Evolutionary conservation across 2,329 filamentous ascomycete species (phyloP), one percentile per base, ranked within the genome.

Genomic region (Aureobasidium namibiae): DNA sequence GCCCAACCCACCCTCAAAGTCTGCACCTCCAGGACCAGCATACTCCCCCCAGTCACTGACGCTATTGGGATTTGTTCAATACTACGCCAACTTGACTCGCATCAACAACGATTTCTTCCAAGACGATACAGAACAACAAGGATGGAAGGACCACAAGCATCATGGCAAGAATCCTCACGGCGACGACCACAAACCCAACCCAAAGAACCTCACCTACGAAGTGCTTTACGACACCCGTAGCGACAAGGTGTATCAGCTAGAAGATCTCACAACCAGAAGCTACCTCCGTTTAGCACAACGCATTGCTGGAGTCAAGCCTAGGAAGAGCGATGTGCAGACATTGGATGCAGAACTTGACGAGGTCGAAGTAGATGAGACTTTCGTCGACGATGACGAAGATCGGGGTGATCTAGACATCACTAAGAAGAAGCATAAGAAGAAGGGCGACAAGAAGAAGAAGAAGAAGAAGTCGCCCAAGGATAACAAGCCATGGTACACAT

Each of bases 1-100:
- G 16, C 94, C 94, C 0, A 73, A 83, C 0, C 83, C 86, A 1
- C 94, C 94, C 2, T 83, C 89, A 0, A 85, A 87, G 66, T 81
- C 82, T 1, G 75, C 87, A 8, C 83, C 84, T 6, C 92, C 92
- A 0, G 94, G 94, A 0, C 94, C 94, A 0, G 94, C 90, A 8
- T 97, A 99, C 73, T 90, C 86, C 21, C 85, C 88, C 8, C 94
- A 99, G 70, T 78, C 89, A 0, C 78, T 97, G 38, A 89, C 90
- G 0, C 78, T 92, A 62, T 80, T 87, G 3, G 85, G 89, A 5
- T 96, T 90, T 72, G 90, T 85, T 4, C 94, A 99, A 68, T 96
- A 95, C 72, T 96, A 85, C 72, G 91, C 92, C 62, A 99, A 99
- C 71, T 76, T 99, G n/a, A 97, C 92, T 0, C 76, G 83, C 61